Evolutionary conservation across 1,139 yeast genomes (phyloP), one percentile per base, ranked within the genome.

Genomic region (Protomyces pachydermus): DNA sequence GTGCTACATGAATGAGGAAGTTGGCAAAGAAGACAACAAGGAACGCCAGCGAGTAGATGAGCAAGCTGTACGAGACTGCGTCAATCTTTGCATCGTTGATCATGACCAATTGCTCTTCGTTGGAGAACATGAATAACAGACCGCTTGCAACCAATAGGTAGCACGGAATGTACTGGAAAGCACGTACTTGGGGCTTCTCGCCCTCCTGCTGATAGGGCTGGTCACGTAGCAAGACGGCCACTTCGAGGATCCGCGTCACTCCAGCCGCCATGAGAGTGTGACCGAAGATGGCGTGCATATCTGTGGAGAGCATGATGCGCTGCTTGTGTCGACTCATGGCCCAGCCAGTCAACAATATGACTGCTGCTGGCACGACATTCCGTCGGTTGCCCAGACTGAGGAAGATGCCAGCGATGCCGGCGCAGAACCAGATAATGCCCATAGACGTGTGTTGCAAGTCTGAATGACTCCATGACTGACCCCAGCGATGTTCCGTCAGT

Each of bases 401-500:
- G 75, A 82, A 87, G 70, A 91, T 79, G 0, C 98, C 98, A 25
- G 90, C 76, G 69, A 90, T 77, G 1, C 97, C 98, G 58, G 96
- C 95, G 65, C 90, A 84, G 95, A 97, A 91, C 96, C 97, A 91
- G 50, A 91, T 81, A 65, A 91, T 87, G 1, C 98, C 98, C 96
- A 91, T 90, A 34, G 95, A 83, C 0, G 98, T 68, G 45, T 68
- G 70, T 61, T 68, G 70, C 42, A 60, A 64, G 73, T 88, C 95
- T 3, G 96, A 95, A 79, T 88, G 95, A 58, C 82, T 80, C 98
- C 98, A 91, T 9, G 79, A 82, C 72, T 89, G 93, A 42, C 96
- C 96, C 97, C 97, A 91, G 68, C 97, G 79, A 74, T 91, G 98
- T 74, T 91, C 98, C 0, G 98, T 91, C 74, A 91, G 91, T 0